Conservation (phyloP, 768 basidiomycete species). For the Pulveroboletus frians region DNA sequence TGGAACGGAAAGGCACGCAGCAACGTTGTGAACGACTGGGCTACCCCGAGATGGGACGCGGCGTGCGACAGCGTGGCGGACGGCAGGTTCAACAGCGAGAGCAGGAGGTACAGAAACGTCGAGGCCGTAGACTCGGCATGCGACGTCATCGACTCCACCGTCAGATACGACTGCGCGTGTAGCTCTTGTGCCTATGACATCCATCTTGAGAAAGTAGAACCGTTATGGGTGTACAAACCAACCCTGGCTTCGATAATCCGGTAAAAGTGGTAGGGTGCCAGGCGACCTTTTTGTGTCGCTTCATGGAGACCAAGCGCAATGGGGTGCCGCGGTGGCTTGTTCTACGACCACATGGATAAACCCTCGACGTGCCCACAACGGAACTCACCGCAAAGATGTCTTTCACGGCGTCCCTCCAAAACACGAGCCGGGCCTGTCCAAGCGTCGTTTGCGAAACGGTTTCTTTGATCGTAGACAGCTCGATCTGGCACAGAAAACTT, state of each 20-base stretch:
- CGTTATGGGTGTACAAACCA: conserved; percentile 20
- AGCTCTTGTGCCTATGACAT: conserved; percentile 58
- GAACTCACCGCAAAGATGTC: conserved; percentile 53
- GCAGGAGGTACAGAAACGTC: conserved; percentile 69
- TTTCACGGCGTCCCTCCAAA: conserved; percentile 80
- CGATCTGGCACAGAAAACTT: conserved; percentile 45
- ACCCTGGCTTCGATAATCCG: conserved; percentile 84
- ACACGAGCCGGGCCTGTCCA: conserved; percentile 82
- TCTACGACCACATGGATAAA: conserved; percentile 38
- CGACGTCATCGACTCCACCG: conserved; percentile 58
- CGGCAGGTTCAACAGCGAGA: conserved; percentile 58
- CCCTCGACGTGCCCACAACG: conserved; percentile 15
- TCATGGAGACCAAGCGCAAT: conserved; percentile 69
- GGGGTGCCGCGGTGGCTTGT: conserved; percentile 74
- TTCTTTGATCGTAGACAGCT: conserved; percentile 74
- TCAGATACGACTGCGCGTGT: conserved; percentile 57
- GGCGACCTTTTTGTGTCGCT: conserved; percentile 42
- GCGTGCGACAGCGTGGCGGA: conserved; percentile 64
- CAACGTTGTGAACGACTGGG: conserved; percentile 66
- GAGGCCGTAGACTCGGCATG: conserved; percentile 81
- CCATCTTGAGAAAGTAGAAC: conserved; percentile 18
- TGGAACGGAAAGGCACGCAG: conserved; percentile 77
- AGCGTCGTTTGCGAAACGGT: conserved; percentile 65
- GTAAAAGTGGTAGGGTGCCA: conserved; percentile 74
- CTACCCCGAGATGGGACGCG: conserved; percentile 74